Evolutionary conservation across 2,329 filamentous ascomycete genomes (phyloP).

Genomic region (Cordyceps cicadae): DNA sequence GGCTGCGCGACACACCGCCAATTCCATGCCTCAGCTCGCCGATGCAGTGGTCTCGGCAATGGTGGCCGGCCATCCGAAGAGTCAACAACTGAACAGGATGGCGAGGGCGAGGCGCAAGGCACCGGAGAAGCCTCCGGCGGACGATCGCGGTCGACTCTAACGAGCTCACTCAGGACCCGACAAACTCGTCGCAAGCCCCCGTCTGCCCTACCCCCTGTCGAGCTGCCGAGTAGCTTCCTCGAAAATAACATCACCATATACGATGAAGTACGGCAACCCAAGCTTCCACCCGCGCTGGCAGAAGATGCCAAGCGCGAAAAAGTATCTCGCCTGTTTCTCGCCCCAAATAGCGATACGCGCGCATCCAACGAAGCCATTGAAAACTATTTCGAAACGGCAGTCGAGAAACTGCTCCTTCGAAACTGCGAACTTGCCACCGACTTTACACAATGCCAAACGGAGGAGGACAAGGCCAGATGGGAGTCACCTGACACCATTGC

Average conservation of each 20-base stretch:
- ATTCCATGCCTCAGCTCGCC: conserved; percentile 7
- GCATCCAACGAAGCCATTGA: conserved; percentile 21
- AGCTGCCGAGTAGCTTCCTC: conserved; percentile 4
- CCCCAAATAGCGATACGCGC: conserved; percentile 17
- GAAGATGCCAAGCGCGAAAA: conserved; percentile 26
- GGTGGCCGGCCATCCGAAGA: conserved; percentile 10
- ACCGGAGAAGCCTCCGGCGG: conserved; percentile 10
- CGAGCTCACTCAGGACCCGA: conserved; percentile 11
- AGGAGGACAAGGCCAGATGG: conserved; percentile 8
- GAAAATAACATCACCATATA: conserved; percentile 9
- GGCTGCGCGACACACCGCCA: not conserved
- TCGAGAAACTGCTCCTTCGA: conserved; percentile 17
- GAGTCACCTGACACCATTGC: conserved; percentile 15
- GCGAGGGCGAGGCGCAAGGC: conserved; percentile 1
- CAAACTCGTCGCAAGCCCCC: conserved; percentile 18
- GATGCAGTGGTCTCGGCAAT: not conserved
- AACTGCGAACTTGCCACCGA: conserved; percentile 16
- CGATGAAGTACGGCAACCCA: conserved; percentile 16
- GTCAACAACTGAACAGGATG: conserved; percentile 6
- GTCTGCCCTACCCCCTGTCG: conserved; percentile 10
- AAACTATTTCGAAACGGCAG: conserved; percentile 24
- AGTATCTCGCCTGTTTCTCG: conserved; percentile 22
- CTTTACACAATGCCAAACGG: conserved; percentile 9
- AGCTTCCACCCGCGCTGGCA: conserved; percentile 23
- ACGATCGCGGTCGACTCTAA: conserved; percentile 5